Evolutionary conservation across 805 yeast species (phyloP).

Genomic region (Kluyveromyces aestuarii): DNA sequence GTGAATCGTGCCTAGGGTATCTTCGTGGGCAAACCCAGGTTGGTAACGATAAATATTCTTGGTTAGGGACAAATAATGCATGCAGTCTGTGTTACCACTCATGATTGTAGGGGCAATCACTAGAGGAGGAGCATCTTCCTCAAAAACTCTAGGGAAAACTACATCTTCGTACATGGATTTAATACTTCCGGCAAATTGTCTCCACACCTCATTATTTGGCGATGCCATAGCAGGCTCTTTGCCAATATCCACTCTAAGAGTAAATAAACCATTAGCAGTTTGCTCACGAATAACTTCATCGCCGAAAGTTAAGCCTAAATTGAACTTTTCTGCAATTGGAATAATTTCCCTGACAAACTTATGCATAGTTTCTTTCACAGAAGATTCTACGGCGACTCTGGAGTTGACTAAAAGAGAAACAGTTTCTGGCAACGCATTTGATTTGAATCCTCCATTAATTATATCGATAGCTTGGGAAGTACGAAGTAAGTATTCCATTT

Average conservation of each 20-base stretch:
- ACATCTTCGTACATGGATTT: slow-evolving; percentile 53
- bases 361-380: slow-evolving; percentile 31
- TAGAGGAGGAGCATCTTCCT: slow-evolving; percentile 4
- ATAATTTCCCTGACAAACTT: slow-evolving; percentile 29
- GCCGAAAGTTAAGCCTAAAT: slow-evolving; percentile 36
- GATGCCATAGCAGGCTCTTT: slow-evolving; percentile 46
- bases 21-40: slow-evolving; percentile 33
- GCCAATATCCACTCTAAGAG: slow-evolving; percentile 19
- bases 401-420: slow-evolving; percentile 45
- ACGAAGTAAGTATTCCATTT: slow-evolving; percentile 33
- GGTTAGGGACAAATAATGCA: slow-evolving; percentile 54
- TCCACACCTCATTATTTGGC: slow-evolving; percentile 45
- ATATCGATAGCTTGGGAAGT: slow-evolving; percentile 48
- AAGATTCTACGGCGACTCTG: slow-evolving; percentile 44
- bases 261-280: slow-evolving; percentile 35
- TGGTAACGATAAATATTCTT: slow-evolving; percentile 52
- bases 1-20: slow-evolving; percentile 14
- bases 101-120: slow-evolving; percentile 49
- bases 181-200: slow-evolving; percentile 49
- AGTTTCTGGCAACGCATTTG: slow-evolving; percentile 59
- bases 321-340: slow-evolving; percentile 36
- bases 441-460: slow-evolving; percentile 54
- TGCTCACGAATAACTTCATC: slow-evolving; percentile 18
- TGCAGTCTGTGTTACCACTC: slow-evolving; percentile 68
- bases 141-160: slow-evolving; percentile 15